Conservation (phyloP, 495 filamentous ascomycete species). For the Penicillium silybi region DNA sequence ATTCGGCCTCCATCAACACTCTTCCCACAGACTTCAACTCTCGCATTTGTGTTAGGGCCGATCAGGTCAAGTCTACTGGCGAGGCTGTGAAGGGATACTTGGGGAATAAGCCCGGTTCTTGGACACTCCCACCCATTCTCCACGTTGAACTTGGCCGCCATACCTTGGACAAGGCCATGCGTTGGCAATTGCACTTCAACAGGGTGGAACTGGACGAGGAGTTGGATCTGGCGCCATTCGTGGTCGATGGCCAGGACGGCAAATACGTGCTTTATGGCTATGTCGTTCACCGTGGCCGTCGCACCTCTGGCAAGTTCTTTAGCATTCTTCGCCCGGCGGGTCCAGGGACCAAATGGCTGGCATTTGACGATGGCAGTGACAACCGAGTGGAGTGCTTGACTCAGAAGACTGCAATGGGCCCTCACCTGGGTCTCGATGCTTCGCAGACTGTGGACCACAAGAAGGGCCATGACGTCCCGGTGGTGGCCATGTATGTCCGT, state of each 20-base stretch:
- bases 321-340: conserved; percentile 58
- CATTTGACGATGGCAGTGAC: conserved; percentile 53
- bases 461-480: conserved; percentile 54
- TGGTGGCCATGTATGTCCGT: conserved; percentile 56
- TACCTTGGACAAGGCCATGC: conserved; percentile 45
- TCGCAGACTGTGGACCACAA: conserved; percentile 38
- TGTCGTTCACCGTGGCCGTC: conserved; percentile 57
- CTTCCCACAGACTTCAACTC: conserved; percentile 40
- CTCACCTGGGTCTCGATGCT: conserved; percentile 48
- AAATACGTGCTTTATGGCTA: conserved; percentile 60
- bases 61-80: conserved; percentile 30
- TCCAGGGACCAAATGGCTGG: conserved; percentile 55
- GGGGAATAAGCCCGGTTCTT: conserved; percentile 31
- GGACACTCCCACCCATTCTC: conserved; percentile 48
- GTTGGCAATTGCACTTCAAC: conserved; percentile 58
- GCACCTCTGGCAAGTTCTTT: conserved; percentile 59
- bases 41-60: conserved; percentile 34
- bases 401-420: conserved; percentile 51
- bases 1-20: conserved; percentile 22
- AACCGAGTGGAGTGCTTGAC: conserved; percentile 57
- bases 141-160: conserved; percentile 59
- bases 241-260: conserved; percentile 30
- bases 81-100: conserved; percentile 32
- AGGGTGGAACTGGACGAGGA: conserved; percentile 53
- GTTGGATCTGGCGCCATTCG: conserved; percentile 40